Evolutionary conservation across 495 filamentous ascomycete genomes (phyloP).

Genomic region (Penicillium subrubescens): DNA sequence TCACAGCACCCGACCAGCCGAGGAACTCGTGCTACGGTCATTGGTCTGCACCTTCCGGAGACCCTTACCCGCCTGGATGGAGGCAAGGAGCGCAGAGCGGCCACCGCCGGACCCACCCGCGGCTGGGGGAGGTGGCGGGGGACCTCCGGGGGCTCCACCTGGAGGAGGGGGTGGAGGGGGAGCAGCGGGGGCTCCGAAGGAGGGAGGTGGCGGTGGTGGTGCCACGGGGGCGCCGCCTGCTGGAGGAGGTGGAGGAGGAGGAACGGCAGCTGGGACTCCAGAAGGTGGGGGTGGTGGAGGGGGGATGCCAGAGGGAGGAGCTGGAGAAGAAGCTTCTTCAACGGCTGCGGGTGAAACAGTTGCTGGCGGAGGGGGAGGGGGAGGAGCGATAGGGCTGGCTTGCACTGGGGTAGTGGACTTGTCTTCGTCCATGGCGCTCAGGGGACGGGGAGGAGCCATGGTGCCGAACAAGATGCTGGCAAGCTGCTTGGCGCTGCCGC

Average conservation of each 20-base stretch:
- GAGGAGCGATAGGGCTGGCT: constrained; percentile 33
- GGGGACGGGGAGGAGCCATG: constrained; percentile 90
- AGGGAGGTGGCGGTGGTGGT: constrained; percentile 45
- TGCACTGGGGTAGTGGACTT: constrained; percentile 50
- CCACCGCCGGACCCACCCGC: constrained; percentile 47
- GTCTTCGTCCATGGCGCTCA: constrained; percentile 75
- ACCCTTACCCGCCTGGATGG: constrained; percentile 76
- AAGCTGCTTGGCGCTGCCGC: constrained; percentile 83
- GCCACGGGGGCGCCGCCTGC: constrained; percentile 22
- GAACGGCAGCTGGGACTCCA: constrained; percentile 28
- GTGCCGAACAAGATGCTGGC: constrained; percentile 94
- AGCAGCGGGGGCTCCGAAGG: constrained; percentile 29
- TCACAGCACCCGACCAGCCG: constrained; percentile 71
- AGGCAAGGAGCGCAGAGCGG: constrained; percentile 68
- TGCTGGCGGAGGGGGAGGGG: constrained; percentile 33
- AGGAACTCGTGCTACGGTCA: constrained; percentile 70
- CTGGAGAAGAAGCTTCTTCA: constrained; percentile 31
- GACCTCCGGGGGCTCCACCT: constrained; percentile 16
- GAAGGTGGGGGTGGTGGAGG: constrained; percentile 47
- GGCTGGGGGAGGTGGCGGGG: constrained; percentile 40
- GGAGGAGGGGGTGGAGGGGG: constrained; percentile 34
- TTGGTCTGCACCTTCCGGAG: constrained; percentile 84
- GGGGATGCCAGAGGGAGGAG: constrained; percentile 29
- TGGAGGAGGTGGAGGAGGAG: constrained; percentile 35
- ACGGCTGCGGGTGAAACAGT: constrained; percentile 34